Evolutionary conservation across 441 rosid species (phyloP).

Genomic region (Bruguiera hainesii): DNA sequence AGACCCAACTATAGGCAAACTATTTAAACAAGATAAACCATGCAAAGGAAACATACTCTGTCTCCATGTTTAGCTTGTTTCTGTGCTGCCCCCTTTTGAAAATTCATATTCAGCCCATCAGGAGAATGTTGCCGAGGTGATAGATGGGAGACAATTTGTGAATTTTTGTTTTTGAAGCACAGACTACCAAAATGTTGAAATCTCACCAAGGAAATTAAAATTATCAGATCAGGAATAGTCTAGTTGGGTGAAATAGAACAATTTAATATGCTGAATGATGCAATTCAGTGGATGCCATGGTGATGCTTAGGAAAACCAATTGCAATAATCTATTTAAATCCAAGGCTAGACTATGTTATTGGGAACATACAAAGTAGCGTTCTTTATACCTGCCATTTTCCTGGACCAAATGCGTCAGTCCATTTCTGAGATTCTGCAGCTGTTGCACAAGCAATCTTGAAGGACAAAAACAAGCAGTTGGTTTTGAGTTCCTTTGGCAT

Average conservation of each 20-base stretch:
- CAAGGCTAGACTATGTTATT: conserved; percentile 2
- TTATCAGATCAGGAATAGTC: neutral
- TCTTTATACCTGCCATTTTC: conserved; percentile 79
- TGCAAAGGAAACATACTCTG: conserved; percentile 52
- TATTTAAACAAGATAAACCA: conserved; percentile 20
- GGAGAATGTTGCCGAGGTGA: conserved; percentile 18
- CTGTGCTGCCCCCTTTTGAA: conserved; percentile 55
- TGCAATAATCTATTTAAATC: neutral
- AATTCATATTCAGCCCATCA: conserved; percentile 62
- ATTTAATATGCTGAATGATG: conserved; percentile 3
- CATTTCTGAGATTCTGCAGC: conserved; percentile 88
- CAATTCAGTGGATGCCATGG: neutral
- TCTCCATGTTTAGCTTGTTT: conserved; percentile 68
- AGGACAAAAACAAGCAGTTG: conserved; percentile 22
- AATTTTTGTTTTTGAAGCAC: neutral
- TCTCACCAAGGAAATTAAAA: conserved; percentile 1
- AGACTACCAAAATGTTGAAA: neutral
- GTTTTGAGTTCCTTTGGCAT: conserved; percentile 8
- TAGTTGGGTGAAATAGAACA: neutral
- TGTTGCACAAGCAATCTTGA: conserved; percentile 84
- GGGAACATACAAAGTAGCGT: conserved; percentile 17
- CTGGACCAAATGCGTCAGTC: conserved; percentile 92
- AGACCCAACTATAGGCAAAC: neutral
- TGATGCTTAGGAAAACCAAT: neutral
- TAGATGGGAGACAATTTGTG: conserved; percentile 8